Evolutionary conservation across 352 stramenopile genomes (phyloP).

Genomic region (Globisporangium recalcitrans): DNA sequence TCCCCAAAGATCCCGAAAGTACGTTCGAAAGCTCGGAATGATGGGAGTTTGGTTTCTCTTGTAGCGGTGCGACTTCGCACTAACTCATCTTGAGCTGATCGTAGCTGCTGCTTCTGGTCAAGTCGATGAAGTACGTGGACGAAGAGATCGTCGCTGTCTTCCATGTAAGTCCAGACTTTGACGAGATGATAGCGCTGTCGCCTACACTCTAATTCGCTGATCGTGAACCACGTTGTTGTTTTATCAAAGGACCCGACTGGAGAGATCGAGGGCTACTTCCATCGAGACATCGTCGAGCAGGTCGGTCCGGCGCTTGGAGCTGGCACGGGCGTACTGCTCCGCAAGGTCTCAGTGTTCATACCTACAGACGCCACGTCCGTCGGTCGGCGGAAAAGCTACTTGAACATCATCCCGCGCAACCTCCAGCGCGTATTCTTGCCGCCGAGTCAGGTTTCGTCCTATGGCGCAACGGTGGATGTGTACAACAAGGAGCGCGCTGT

Average conservation of each 20-base stretch:
- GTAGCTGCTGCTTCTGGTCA: constrained; percentile 68
- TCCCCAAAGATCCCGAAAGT: constrained; percentile 55
- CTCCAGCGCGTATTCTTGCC: constrained; percentile 49
- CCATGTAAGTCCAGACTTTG: constrained; percentile 34
- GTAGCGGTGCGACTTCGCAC: too few relatives aligned
- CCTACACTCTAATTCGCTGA: background rate
- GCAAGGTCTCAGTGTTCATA: constrained; percentile 66
- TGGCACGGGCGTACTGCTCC: constrained; percentile 49
- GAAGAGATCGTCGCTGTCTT: constrained; percentile 78
- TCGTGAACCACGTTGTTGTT: background rate
- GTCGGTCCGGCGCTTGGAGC: constrained; percentile 48
- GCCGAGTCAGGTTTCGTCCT: constrained; percentile 20
- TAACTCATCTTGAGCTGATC: background rate
- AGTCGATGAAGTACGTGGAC: constrained; percentile 76
- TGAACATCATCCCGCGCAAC: constrained; percentile 72
- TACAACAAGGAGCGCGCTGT: constrained; percentile 45
- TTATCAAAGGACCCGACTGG: constrained; percentile 67
- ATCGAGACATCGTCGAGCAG: constrained; percentile 71
- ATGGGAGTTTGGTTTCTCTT: background rate
- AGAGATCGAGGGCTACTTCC: constrained; percentile 78
- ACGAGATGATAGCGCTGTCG: too few relatives aligned
- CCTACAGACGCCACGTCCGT: constrained; percentile 44
- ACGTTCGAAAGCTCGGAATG: too few relatives aligned
- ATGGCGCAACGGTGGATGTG: constrained; percentile 30
- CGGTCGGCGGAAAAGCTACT: constrained; percentile 46